Evolutionary conservation across 2,329 filamentous ascomycete species (phyloP).

Genomic region (Verticillium klebahnii): DNA sequence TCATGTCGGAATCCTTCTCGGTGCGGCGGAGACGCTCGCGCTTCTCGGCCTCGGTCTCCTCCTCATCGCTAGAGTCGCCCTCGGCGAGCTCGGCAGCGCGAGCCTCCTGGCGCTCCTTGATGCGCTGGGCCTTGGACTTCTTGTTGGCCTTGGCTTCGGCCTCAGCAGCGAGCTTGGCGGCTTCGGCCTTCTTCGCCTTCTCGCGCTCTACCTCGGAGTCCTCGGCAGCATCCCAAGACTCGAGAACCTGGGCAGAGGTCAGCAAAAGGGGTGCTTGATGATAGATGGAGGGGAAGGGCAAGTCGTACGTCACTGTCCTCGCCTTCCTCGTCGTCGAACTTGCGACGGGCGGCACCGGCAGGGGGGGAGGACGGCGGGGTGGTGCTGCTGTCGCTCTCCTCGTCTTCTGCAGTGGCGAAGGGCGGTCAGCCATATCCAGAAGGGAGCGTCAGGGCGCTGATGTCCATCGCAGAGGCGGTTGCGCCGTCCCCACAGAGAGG

Average conservation of each 20-base stretch:
- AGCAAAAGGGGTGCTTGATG: background rate
- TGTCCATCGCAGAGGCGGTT: background rate
- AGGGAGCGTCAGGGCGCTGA: background rate
- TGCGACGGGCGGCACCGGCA: constrained; percentile 35
- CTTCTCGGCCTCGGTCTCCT: constrained; percentile 68
- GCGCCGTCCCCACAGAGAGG: background rate
- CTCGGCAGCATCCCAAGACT: constrained; percentile 95
- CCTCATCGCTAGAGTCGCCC: constrained; percentile 57
- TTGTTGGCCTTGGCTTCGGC: constrained; percentile 85
- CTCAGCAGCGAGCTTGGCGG: constrained; percentile 83
- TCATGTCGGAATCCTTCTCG: constrained; percentile 84
- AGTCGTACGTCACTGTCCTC: constrained; percentile 69
- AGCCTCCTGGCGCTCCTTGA: constrained; percentile 70
- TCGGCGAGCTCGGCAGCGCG: constrained; percentile 50
- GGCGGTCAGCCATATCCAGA: background rate
- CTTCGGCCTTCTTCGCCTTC: constrained; percentile 83
- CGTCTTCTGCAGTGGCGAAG: constrained; percentile 23
- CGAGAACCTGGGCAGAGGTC: constrained; percentile 64
- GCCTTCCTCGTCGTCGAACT: constrained; percentile 91
- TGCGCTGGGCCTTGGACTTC: constrained; percentile 82
- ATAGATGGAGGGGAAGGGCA: background rate
- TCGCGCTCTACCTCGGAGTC: constrained; percentile 96
- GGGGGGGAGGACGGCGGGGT: constrained; percentile 31
- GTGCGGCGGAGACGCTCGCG: constrained; percentile 71
- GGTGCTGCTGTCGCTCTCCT: constrained; percentile 32